Conservation (phyloP, 192 early-diverging fungal genomes). For the Coemansia sp. region DNA sequence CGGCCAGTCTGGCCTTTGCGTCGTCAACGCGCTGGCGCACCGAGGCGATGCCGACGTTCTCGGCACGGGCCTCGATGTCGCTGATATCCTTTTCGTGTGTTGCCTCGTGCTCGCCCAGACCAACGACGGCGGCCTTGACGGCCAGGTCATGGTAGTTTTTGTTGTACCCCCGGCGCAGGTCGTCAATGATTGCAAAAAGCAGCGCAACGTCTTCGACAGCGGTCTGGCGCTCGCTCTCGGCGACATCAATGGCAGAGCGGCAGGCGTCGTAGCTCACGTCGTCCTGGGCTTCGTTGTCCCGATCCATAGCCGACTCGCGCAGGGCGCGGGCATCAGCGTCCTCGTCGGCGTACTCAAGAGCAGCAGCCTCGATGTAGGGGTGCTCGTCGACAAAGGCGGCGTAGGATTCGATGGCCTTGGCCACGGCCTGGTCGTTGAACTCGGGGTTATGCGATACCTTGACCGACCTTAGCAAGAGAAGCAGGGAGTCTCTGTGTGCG, state of each 20-base stretch:
- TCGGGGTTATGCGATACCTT: constrained; percentile 68
- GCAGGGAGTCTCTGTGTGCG: constrained; percentile 24
- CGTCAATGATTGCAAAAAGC: constrained; percentile 15
- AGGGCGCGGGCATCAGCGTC: constrained; percentile 16
- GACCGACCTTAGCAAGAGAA: constrained; percentile 40
- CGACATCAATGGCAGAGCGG: constrained; percentile 15
- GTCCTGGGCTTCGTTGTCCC: constrained; percentile 22
- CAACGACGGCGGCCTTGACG: constrained; percentile 52
- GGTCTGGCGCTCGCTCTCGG: constrained; percentile 22
- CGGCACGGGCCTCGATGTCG: background rate
- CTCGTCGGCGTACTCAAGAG: constrained; percentile 35
- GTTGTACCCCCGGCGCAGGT: constrained; percentile 51
- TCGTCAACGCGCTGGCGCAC: constrained; percentile 20
- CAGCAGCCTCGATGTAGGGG: constrained; percentile 34
- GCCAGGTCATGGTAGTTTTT: constrained; percentile 57
- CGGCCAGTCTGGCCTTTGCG: constrained; percentile 3
- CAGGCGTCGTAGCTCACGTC: constrained; percentile 25
- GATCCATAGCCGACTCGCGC: constrained; percentile 27
- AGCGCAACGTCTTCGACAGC: constrained; percentile 16
- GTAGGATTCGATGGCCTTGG: constrained; percentile 56
- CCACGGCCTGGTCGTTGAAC: constrained; percentile 68
- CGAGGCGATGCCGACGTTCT: constrained; percentile 14
- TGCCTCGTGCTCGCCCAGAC: constrained; percentile 28
- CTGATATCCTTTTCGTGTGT: constrained; percentile 19
- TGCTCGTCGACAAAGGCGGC: constrained; percentile 55